These are phyloP conservation scores for Aquilaria sinensis DNA, from an alignment of 345 rosid species.

Conservation along the genomic window DNA sequence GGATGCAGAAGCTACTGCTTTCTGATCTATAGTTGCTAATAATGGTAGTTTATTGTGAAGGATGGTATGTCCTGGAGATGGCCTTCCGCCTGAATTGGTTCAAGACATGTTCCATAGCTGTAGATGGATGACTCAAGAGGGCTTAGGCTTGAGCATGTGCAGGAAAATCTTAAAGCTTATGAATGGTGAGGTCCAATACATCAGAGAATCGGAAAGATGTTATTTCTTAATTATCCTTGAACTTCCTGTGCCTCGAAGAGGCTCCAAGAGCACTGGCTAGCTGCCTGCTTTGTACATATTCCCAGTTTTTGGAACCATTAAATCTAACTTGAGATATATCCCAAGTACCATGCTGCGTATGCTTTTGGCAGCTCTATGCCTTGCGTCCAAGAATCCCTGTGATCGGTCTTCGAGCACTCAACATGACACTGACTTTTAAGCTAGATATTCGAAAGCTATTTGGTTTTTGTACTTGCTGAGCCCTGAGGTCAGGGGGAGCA, in stretches of 20 bases:
- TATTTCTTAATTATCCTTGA: conserved; percentile 68
- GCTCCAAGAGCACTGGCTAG: conserved; percentile 27
- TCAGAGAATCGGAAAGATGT: conserved; percentile 71
- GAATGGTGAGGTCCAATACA: conserved; percentile 89
- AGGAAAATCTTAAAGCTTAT: conserved; percentile 81
- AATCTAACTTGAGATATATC: conserved; percentile 11
- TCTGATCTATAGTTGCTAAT: too few relatives aligned
- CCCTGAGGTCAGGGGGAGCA: too few relatives aligned
- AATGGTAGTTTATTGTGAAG: conserved; percentile 24
- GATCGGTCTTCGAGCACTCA: conserved; percentile 7
- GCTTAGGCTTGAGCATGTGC: conserved; percentile 92
- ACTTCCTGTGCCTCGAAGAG: conserved; percentile 46
- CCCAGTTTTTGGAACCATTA: conserved; percentile 3
- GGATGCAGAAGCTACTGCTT: too few relatives aligned
- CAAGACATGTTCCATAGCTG: conserved; percentile 91
- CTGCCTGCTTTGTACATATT: conserved; percentile 3
- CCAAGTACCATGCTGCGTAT: conserved; percentile 4
- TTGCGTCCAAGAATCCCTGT: conserved; percentile 6
- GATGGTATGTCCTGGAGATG: conserved; percentile 95
- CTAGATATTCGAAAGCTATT: neutral
- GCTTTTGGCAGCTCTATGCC: conserved; percentile 12
- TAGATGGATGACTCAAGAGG: conserved; percentile 78
- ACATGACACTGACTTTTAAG: conserved; percentile 2
- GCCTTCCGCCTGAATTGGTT: conserved; percentile 82
- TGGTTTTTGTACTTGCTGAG: neutral